These are phyloP conservation scores for Clavispora asparagi DNA, from an alignment of 805 yeast genomes.

Conservation along the genomic window DNA sequence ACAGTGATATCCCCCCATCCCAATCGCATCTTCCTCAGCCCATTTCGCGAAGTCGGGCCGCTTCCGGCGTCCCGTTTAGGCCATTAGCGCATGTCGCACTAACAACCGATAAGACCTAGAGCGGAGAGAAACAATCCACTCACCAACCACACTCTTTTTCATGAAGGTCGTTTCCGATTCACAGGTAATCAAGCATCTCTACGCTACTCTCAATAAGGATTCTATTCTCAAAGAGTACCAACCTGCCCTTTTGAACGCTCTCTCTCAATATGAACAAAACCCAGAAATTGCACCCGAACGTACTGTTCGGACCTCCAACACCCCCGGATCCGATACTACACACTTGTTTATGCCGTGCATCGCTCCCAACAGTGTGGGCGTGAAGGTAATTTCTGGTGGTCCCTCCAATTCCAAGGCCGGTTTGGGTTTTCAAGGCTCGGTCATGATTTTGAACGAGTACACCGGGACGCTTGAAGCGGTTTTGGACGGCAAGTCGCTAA, in stretches of 20 bases:
- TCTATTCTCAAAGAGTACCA: constrained; percentile 31
- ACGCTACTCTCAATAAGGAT: constrained; percentile 18
- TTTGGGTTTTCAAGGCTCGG: constrained; percentile 56
- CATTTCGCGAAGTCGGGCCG: too few species aligned
- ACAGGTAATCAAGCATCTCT: constrained; percentile 21
- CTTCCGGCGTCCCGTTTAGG: neutral
- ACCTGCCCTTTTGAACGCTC: constrained; percentile 28
- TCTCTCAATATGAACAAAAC: constrained; percentile 37
- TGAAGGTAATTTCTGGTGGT: constrained; percentile 58
- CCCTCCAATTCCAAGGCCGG: constrained; percentile 23
- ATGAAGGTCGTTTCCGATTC: constrained; percentile 32
- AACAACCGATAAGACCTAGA: too few species aligned
- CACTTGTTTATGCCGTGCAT: constrained; percentile 68
- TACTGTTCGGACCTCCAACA: constrained; percentile 39
- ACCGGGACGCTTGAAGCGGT: constrained; percentile 51
- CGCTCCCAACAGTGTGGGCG: constrained; percentile 47
- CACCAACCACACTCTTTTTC: neutral
- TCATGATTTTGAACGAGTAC: constrained; percentile 44
- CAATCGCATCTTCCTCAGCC: too few species aligned
- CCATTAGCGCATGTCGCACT: neutral
- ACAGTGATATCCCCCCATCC: too few species aligned
- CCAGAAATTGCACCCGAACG: constrained; percentile 50
- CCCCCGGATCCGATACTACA: constrained; percentile 26
- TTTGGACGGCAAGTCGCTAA: constrained; percentile 52
- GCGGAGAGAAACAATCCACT: neutral